Evolutionary conservation across 1,284 basidiomycete species (phyloP), one percentile per base, ranked within the genome.

Genomic region (Tylopilus sp.): DNA sequence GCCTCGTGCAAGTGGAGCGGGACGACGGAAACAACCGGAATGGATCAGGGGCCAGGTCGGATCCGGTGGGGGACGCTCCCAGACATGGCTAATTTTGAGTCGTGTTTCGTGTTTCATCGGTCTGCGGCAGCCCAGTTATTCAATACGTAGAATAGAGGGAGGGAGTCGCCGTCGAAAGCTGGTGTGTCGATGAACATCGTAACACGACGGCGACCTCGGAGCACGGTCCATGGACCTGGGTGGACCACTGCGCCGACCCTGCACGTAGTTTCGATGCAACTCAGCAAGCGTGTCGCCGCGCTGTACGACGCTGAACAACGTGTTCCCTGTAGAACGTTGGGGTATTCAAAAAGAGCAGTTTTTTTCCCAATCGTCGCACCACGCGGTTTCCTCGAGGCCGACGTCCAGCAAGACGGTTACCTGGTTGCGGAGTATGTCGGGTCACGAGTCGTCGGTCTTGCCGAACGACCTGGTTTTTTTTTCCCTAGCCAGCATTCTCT

Each of bases 301-400:
- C 25, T 26, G 30, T 26, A 13, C 29, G 13, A 12, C 29, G 29
- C 30, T 36, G 41, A 34, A 38, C 34, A 30, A 35, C 42, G 29
- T 39, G 31, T 26, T 26, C 46, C 31, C 1, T 6, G 30, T 31
- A 15, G 6, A 33, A 28, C 44, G 16, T 31, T 28, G 28, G 29
- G 29, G 30, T 15, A 6, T 16, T 50, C 45, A 36, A 54, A 65
- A 47, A 35, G 52, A 52, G 53, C 16, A 55, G 29, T 21, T 41
- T 15, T 15, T 46, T 28, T 43, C 63, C 54, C 52, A 52, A 38
- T 25, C 19, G 46, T 53, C 41, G 41, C n/a, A 35, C 30, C 63
- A 63, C 44, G 61, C 55, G 61, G 62, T n/a, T 1, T 37, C 61
- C 64, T 52, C 49, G 60, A 65, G 64, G 61, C 49, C 44, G 37